phyloP scores from a whole-genome alignment of 805 yeast genomes.

The Limtongia smithiae region DNA sequence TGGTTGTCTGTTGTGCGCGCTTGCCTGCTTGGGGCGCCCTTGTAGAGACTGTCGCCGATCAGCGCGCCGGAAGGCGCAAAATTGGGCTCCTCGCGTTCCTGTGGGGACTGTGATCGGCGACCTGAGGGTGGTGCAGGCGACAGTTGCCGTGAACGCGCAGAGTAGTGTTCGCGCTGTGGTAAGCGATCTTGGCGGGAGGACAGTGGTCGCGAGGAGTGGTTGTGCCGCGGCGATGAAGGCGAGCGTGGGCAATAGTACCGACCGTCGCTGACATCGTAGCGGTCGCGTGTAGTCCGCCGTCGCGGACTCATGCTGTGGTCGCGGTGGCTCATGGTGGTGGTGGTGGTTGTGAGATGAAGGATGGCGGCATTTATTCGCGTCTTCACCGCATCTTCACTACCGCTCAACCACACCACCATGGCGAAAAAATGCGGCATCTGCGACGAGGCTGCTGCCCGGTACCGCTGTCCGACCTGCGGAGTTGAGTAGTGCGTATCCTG shows the following conservation, averaged over 20 bases:
- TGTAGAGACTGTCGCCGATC: constrained; percentile 23
- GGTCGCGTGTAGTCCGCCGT: too few relatives aligned
- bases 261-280: too few relatives aligned
- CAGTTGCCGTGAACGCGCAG: not conserved
- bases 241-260: too few relatives aligned
- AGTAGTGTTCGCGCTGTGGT: not conserved
- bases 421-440: constrained; percentile 42
- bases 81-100: constrained; percentile 24
- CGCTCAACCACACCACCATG: not conserved
- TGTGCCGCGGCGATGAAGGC: too few relatives aligned
- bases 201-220: too few relatives aligned
- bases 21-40: too few relatives aligned
- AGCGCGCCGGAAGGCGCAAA: constrained; percentile 26
- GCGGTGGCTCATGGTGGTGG: too few relatives aligned
- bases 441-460: constrained; percentile 41
- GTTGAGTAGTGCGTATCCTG: constrained; percentile 14
- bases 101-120: not conserved
- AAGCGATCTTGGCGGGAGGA: too few relatives aligned
- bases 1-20: too few relatives aligned
- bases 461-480: constrained; percentile 55
- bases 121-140: not conserved
- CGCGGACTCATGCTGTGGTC: too few relatives aligned
- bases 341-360: too few relatives aligned
- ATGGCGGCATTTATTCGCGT: not conserved
- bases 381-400: not conserved